Percentiles rank a stretch among this genome's conserved stretches.
These are phyloP conservation scores for Penicillium olsonii DNA, from an alignment of 2,329 filamentous ascomycete species.

Conservation along the genomic window DNA sequence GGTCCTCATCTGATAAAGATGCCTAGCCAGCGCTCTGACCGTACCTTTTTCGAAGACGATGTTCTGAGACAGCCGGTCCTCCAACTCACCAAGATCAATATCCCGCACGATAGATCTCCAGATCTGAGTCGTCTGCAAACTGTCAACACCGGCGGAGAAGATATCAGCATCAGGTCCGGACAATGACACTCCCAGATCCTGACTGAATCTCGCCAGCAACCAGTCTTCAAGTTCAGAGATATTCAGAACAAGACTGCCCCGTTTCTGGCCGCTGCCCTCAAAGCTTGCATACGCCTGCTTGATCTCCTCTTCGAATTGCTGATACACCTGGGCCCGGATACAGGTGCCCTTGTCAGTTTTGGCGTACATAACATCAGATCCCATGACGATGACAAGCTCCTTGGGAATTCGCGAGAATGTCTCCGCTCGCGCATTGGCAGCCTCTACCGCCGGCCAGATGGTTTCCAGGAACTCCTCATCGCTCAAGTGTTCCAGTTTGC, in stretches of 20 bases:
- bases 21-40: slow-evolving; percentile 48
- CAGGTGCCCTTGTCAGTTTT: slow-evolving; percentile 60
- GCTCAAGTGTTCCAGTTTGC: slow-evolving; percentile 53
- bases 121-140: slow-evolving; percentile 59
- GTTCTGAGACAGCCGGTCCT: slow-evolving; percentile 53
- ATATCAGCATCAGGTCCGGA: slow-evolving; percentile 54
- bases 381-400: slow-evolving; percentile 56
- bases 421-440: slow-evolving; percentile 54
- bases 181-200: slow-evolving; percentile 20
- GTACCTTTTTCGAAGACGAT: slow-evolving; percentile 62
- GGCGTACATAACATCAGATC: slow-evolving; percentile 49
- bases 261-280: slow-evolving; percentile 45
- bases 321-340: slow-evolving; percentile 55
- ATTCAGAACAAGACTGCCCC: slow-evolving; percentile 18
- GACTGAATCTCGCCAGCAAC: slow-evolving; percentile 43
- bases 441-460: slow-evolving; percentile 54
- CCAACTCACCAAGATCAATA: slow-evolving; percentile 49
- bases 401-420: slow-evolving; percentile 57
- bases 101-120: slow-evolving; percentile 54
- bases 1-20: slow-evolving; percentile 47
- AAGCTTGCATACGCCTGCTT: slow-evolving; percentile 45
- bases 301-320: slow-evolving; percentile 51
- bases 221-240: slow-evolving; percentile 37
- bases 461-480: slow-evolving; percentile 44
- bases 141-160: slow-evolving; percentile 61